Base-by-base conservation (phyloP, 805 yeast genomes). In the Saccharomycopsis sp. region DNA sequence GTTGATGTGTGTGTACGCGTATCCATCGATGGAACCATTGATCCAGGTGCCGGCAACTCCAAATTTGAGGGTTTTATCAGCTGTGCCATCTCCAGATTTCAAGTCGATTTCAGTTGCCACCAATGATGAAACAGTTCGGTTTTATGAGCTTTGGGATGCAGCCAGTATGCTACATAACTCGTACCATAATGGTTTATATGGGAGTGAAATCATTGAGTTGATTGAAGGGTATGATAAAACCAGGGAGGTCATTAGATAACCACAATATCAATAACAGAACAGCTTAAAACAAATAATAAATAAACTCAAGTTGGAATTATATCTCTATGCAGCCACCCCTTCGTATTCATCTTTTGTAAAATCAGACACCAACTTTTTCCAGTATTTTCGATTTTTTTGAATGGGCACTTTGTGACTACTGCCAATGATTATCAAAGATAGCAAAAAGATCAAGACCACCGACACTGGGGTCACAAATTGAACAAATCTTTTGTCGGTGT, bases 321-420 rank as follows among this genome's bases (percentile, higher is more conserved):
- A n/a, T n/a, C n/a, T 12, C 53, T 54, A 86, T 2, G 86, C 74
- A 9, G 96, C 95, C 6, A 85, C 89, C 4, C 96, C 96, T 57
- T 88, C 95, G 50, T 73, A 77, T 44, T 82, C 92, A 36, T 74
- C 61, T 48, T 74, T 73, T 23, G 77, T 64, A 43, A 68, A 68
- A 48, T 74, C 73, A 37, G 73, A 73, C 26, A 71, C 58, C 5
- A 78, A 54, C 38, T 66, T 69, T 51, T 70, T 73, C 79, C 89
- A 77, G 45, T 76, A 67, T 45, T 71, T 77, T 49, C 83, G 67
- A 53, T 80, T 81, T 41, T 72, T 73, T 50, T 77, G 84, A 16
- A 87, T 70, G 1, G 96, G 94, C 6, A 76, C 70, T 27, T 63
- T 59, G 48, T 79, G 39, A 77, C 57, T 50, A 76, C 80, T 48